Evolutionary conservation across 148 eudicot genomes (phyloP), one percentile per base, ranked within the genome.

Genomic region (Rhododendron ovatum): DNA sequence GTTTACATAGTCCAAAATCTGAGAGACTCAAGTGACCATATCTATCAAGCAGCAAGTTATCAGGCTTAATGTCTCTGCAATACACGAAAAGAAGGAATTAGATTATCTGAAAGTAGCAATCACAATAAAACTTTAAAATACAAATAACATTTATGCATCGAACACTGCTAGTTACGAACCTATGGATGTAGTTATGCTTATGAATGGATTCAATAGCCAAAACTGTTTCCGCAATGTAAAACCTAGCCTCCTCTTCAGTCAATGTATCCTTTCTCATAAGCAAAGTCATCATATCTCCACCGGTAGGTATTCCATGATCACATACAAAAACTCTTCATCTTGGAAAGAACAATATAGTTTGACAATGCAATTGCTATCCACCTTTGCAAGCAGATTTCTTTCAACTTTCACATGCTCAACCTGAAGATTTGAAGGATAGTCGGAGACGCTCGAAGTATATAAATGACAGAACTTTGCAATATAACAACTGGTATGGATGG

Each of bases 231-330:
- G 92, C 99, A 73, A 97, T 96, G 86, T 97, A 97, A 88, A 97
- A 97, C 88, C 95, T 92, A 17, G 98, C 98, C 91, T 97, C 99
- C 84, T 93, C 92, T 90, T 97, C 99, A 26, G 98, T 94, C 82
- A 97, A 86, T 50, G 95, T 97, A 88, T 97, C 99, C 90, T 97
- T 97, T 9, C 99, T 93, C 99, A 95, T 97, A 82, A 97, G 92
- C 89, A 97, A 89, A 69, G 99, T 97, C 99, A 97, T 97, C 98
- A 97, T 97, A 91, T 97, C 99, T 85, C 99, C 99, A 81, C 99
- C 99, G 85, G 98, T 98, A 97, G 93, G 88, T 97, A 97, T 88
- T 97, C 98, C 98, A 95, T 97, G 84, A 97, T 91, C 67, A 97
- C 94, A 86, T 97, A 97, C 55, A 97, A 96, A 90, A 90, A 94